These are phyloP conservation scores for Phialocephala subalpina DNA, from an alignment of 2,329 filamentous ascomycete genomes.

Conservation along the genomic window DNA sequence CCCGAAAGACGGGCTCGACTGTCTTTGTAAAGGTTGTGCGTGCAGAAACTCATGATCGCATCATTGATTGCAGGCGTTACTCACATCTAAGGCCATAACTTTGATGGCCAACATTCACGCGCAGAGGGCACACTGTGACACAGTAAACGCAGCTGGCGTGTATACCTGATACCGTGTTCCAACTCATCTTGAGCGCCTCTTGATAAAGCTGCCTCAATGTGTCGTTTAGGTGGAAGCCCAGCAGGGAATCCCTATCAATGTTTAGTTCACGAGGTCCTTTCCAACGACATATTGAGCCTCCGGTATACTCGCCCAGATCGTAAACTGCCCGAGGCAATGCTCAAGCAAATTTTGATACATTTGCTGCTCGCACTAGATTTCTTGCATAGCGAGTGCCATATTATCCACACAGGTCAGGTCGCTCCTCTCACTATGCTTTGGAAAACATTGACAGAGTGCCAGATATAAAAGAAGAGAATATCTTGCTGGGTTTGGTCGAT, in stretches of 20 bases:
- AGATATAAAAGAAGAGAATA: slow-evolving; percentile 39
- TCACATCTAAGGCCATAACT: too few species aligned
- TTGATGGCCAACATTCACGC: too few species aligned
- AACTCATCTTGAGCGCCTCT: too few species aligned
- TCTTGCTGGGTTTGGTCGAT: slow-evolving; percentile 34
- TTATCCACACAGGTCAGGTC: slow-evolving; percentile 84
- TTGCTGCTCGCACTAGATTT: slow-evolving; percentile 94
- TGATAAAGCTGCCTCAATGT: too few species aligned
- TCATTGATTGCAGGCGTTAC: too few species aligned
- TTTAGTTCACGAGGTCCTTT: slow-evolving; percentile 37
- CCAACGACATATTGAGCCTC: slow-evolving; percentile 33
- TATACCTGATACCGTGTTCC: too few species aligned
- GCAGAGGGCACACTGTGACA: too few species aligned
- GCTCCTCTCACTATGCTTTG: slow-evolving; percentile 27
- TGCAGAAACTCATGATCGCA: too few species aligned
- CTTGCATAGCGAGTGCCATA: slow-evolving; percentile 94
- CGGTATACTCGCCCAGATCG: slow-evolving; percentile 27
- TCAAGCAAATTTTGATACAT: slow-evolving; percentile 98
- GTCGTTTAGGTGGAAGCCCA: too few species aligned
- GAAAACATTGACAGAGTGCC: slow-evolving; percentile 29
- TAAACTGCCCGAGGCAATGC: slow-evolving; percentile 53
- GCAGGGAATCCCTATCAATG: slow-evolving; percentile 34
- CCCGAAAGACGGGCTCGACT: too few species aligned
- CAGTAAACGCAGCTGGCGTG: too few species aligned
- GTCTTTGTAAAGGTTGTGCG: too few species aligned